Conservation (phyloP, 371 early-diverging fungal genomes). For the Mucor irregularis region DNA sequence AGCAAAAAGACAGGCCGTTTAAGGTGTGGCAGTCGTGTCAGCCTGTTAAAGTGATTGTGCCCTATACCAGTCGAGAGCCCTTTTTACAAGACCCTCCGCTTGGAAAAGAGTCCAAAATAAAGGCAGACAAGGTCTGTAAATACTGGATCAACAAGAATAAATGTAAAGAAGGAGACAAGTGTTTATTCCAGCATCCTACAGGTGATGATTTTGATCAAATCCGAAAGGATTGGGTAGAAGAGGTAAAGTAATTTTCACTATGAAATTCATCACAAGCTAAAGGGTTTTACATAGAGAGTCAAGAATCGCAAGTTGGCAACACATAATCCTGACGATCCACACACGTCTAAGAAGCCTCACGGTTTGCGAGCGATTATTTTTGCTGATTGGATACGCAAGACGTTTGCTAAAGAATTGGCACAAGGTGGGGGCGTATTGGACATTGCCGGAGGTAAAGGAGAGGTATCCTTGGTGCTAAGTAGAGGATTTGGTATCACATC, state of each 20-base stretch:
- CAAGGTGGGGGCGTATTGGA: constrained; percentile 43
- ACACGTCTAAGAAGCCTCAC: constrained; percentile 51
- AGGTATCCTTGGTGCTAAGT: constrained; percentile 54
- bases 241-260: constrained; percentile 36
- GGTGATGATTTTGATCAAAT: constrained; percentile 29
- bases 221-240: constrained; percentile 42
- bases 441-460: constrained; percentile 64
- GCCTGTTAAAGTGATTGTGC: constrained; percentile 34
- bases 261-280: no score
- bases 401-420: constrained; percentile 28
- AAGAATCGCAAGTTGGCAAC: constrained; percentile 30
- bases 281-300: constrained; percentile 20
- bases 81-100: constrained; percentile 51
- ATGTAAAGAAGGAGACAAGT: constrained; percentile 39
- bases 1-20: constrained; percentile 27
- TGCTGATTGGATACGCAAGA: constrained; percentile 52
- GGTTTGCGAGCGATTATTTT: constrained; percentile 53
- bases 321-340: constrained; percentile 53
- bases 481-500: constrained; percentile 49
- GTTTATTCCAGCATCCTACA: constrained; percentile 50
- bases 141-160: constrained; percentile 59
- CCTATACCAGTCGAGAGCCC: constrained; percentile 23
- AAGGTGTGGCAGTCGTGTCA: constrained; percentile 44
- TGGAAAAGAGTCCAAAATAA: constrained; percentile 16
- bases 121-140: constrained; percentile 36